Evolutionary conservation across 345 rosid genomes (phyloP), one percentile per base, ranked within the genome.

Genomic region (Gossypium rotundifolium): DNA sequence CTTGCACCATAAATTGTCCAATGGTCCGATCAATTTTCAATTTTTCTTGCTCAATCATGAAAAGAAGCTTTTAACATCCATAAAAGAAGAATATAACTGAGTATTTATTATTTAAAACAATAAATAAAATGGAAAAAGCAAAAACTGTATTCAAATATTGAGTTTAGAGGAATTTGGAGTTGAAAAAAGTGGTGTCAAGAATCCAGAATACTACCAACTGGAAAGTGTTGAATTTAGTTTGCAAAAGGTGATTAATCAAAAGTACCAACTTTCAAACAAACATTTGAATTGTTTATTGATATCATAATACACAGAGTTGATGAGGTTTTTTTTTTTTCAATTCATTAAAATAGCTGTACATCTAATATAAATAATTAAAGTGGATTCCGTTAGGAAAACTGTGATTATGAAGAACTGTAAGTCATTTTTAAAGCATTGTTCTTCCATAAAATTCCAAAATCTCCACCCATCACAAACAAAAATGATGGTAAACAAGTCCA

Each of bases 401-500:
- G 78, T 70, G 85, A 79, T 80, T 70, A 51, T 80, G 80, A 65
- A 72, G 65, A 66, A 79, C 60, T 52, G 58, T 58, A 48, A 9
- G 59, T 18, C 18, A 46, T 71, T 75, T 49, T 64, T 55, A 27
- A 48, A 76, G 77, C 23, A 20, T 80, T 5, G 22, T 10, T 33
- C 79, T 81, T 76, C 72, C 86, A 82, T 61, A 80, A 78, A 71
- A 71, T 61, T 80, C 85, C 87, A 82, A 82, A 84, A 27, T 65
- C 46, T 61, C 63, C 62, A 76, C 3, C 76, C 79, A 77, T 70
- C 80, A 70, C 10, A 9, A 45, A 65, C 12, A 10, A 57, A 57
- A 77, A 20, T 18, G 42, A 29, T 12, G 33, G 71, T 17, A 40
- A 76, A 72, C 66, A 73, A 69, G 75, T 77, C 77, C 27, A 78